These are phyloP conservation scores for Colletotrichum chlorophyti DNA, from an alignment of 2,329 filamentous ascomycete genomes.

Conservation along the genomic window DNA sequence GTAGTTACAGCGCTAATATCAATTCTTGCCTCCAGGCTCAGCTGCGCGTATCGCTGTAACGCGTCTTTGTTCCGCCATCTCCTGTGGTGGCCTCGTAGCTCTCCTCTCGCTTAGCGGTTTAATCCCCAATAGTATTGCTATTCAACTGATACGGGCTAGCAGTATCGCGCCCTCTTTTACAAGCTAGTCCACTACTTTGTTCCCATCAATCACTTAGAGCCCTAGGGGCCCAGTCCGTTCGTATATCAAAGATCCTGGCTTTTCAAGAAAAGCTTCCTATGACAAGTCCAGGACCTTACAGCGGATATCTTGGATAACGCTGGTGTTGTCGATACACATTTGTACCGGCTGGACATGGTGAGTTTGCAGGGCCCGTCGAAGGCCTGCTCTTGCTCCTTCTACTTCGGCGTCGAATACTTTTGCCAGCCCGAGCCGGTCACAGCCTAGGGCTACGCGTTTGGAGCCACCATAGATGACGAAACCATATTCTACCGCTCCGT, in stretches of 20 bases:
- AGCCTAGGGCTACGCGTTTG: not conserved
- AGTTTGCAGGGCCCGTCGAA: not conserved
- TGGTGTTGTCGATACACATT: not conserved
- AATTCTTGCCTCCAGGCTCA: not conserved
- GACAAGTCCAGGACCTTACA: not conserved
- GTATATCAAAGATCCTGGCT: not conserved
- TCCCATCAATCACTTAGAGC: not conserved
- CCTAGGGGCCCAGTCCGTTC: not conserved
- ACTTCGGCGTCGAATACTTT: not conserved
- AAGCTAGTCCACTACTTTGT: not conserved
- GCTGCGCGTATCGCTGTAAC: not conserved
- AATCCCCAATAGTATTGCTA: not conserved
- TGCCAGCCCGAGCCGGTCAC: not conserved
- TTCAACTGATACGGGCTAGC: not conserved
- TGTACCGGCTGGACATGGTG: not conserved
- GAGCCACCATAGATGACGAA: not conserved
- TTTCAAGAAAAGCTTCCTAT: not conserved
- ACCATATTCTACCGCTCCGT: not conserved
- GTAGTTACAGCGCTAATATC: no score
- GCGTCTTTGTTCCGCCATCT: no score
- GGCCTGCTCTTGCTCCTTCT: not conserved
- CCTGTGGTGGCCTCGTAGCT: not conserved
- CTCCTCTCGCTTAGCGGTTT: not conserved
- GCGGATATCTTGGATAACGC: not conserved
- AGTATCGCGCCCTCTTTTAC: not conserved